Evolutionary conservation across 202 grass and related monocot genomes (phyloP).

Genomic region (Cymbopogon flexuosus): DNA sequence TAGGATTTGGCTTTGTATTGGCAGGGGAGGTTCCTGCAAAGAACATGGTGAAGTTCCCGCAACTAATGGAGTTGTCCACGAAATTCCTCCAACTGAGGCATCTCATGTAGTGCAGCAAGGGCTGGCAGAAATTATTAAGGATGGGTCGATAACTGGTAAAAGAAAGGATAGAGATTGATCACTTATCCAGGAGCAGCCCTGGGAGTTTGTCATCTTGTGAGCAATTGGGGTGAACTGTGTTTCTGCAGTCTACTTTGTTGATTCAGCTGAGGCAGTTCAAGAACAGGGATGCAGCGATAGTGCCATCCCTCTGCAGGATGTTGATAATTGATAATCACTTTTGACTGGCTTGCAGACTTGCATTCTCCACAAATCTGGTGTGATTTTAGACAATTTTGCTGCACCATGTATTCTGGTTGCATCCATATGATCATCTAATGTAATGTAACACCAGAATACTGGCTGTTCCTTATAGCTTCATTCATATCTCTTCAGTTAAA

Average conservation of each 20-base stretch:
- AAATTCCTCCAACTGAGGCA: neutral
- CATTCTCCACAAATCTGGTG: neutral
- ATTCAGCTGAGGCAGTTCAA: neutral
- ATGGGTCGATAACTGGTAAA: slow-evolving; percentile 43
- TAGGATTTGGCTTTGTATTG: slow-evolving; percentile 83
- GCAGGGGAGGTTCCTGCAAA: slow-evolving; percentile 34
- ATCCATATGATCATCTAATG: neutral
- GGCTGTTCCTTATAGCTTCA: neutral
- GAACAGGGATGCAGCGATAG: slow-evolving; percentile 4
- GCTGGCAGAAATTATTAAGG: slow-evolving; percentile 26
- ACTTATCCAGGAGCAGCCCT: neutral
- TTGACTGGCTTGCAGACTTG: neutral
- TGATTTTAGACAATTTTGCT: neutral
- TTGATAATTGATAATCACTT: neutral
- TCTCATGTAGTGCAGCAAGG: slow-evolving; percentile 11
- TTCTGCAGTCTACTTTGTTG: neutral
- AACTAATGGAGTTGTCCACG: neutral
- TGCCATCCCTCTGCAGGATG: neutral
- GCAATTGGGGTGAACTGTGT: neutral
- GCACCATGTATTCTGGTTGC: neutral
- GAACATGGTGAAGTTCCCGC: neutral
- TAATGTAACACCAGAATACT: too few species aligned
- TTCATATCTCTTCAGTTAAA: neutral
- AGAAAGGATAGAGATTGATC: slow-evolving; percentile 62
- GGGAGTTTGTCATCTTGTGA: neutral